Percentiles rank a stretch among this genome's conserved stretches.
Conservation (phyloP, 1,284 basidiomycete species). For the Austroboletus novae-zelandiae region DNA sequence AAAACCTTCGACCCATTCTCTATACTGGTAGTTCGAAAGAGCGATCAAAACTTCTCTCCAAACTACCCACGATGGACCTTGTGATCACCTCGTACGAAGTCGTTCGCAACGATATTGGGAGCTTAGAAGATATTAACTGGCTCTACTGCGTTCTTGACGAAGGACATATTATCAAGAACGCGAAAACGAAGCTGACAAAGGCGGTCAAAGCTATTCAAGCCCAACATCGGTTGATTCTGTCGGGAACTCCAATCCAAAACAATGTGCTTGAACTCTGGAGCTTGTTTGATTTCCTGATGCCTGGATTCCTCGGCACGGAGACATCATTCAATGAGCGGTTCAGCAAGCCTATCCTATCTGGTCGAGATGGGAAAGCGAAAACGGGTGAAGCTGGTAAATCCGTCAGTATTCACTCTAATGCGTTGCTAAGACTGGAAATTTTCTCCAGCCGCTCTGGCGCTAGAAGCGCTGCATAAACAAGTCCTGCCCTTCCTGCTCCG, state of each 20-base stretch:
- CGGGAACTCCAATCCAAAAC: slow-evolving; percentile 99
- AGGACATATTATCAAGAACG: slow-evolving; percentile 98
- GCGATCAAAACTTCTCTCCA: slow-evolving; percentile 68
- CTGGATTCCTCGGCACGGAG: slow-evolving; percentile 95
- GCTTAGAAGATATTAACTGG: slow-evolving; percentile 78
- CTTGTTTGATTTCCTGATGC: slow-evolving; percentile 99
- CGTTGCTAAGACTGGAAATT: slow-evolving; percentile 4
- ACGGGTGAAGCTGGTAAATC: slow-evolving; percentile 87
- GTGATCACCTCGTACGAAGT: slow-evolving; percentile 98
- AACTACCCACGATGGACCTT: slow-evolving; percentile 74
- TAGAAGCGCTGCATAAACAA: slow-evolving; percentile 98
- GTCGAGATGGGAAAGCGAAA: slow-evolving; percentile 93
- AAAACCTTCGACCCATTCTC: slow-evolving; percentile 81
- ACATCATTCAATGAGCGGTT: slow-evolving; percentile 95
- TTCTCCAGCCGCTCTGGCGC: slow-evolving; percentile 75
- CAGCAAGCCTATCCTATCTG: slow-evolving; percentile 93
- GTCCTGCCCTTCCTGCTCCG: slow-evolving; percentile 98
- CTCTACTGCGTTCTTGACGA: slow-evolving; percentile 98
- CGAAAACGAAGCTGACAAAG: slow-evolving; percentile 96
- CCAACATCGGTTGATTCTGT: slow-evolving; percentile 91
- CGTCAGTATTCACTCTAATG: background rate
- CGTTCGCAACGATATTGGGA: slow-evolving; percentile 90
- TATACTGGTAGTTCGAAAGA: slow-evolving; percentile 92
- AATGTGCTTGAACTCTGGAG: slow-evolving; percentile 99
- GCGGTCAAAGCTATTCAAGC: slow-evolving; percentile 92